Base-by-base conservation (phyloP, 768 basidiomycete genomes). In the Lepiota venenata region DNA sequence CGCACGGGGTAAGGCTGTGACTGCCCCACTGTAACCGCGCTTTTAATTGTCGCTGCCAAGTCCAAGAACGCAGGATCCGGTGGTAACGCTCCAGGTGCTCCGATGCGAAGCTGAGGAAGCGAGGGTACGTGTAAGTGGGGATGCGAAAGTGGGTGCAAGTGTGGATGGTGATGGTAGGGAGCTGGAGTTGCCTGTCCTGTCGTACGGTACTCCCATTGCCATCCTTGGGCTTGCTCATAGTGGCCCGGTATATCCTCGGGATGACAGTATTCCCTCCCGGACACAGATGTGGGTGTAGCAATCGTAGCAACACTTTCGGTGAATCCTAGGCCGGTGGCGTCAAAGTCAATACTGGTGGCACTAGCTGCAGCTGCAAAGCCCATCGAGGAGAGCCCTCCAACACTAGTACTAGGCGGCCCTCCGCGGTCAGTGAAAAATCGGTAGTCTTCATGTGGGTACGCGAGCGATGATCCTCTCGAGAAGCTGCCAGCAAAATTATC, bases 391-490 rank as follows among this genome's bases (percentile, higher is more conserved):
- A 42, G 55, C 58, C 55, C 50, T 60, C 5, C 20, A 18, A 18
- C 39, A 48, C 10, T 10, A 25, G n/a, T 14, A 21, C 47, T 35
- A 10, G 48, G 25, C 12, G 47, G 61, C 60, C 61, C 65, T 70
- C 75, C 74, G 70, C 73, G 74, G 72, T 73, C 66, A 62, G 70
- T 60, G 55, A 71, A 67, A 67, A 73, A 71, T 61, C 61, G 64
- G 67, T 72, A 74, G 64, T 73, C 73, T 66, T 71, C 70, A 73
- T 75, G 69, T 69, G 71, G 70, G 69, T 74, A 73, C 54, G 64
- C 59, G 62, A 69, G 65, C 60, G 76, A 72, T 70, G 77, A 80
- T 80, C 78, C 76, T 60, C 71, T 71, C 59, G 76, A 78, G 78
- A 78, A 80, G 78, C 70, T 60, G 48, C 45, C 62, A 56, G 64